Percentiles rank a stretch among this genome's conserved stretches.
Evolutionary conservation across 352 stramenopile genomes (phyloP).

Genomic region (Aphanomyces astaci): DNA sequence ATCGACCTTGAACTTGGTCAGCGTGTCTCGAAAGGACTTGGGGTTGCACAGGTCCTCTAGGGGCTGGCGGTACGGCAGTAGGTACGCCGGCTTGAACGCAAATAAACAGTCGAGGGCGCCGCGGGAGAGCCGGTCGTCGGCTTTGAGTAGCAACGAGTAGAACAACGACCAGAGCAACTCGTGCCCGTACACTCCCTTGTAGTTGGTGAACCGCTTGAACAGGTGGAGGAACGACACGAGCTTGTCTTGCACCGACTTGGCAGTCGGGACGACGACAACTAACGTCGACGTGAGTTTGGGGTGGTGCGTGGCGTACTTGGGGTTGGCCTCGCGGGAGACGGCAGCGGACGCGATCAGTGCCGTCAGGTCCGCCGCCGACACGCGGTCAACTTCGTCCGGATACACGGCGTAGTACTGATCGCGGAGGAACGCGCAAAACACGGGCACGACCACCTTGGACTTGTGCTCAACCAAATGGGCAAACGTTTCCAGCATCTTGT

Average conservation of each 20-base stretch:
- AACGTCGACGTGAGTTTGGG: too few species aligned
- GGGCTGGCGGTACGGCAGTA: slow-evolving; percentile 81
- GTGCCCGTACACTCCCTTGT: slow-evolving; percentile 79
- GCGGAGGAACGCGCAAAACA: slow-evolving; percentile 75
- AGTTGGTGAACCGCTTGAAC: slow-evolving; percentile 78
- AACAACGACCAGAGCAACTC: slow-evolving; percentile 72
- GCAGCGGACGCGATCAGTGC: neutral
- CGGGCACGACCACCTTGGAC: slow-evolving; percentile 78
- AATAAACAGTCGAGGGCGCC: slow-evolving; percentile 82
- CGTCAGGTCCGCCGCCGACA: slow-evolving; percentile 25
- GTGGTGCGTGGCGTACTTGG: slow-evolving; percentile 8
- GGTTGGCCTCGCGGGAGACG: slow-evolving; percentile 5
- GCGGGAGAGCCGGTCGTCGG: slow-evolving; percentile 80
- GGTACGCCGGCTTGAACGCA: slow-evolving; percentile 71
- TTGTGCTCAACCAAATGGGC: slow-evolving; percentile 68
- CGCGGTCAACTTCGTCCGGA: slow-evolving; percentile 56
- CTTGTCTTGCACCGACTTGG: slow-evolving; percentile 69
- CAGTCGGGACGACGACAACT: slow-evolving; percentile 43
- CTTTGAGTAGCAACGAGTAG: slow-evolving; percentile 85
- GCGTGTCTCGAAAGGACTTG: slow-evolving; percentile 80
- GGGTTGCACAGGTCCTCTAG: slow-evolving; percentile 75
- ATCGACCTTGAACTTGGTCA: slow-evolving; percentile 84
- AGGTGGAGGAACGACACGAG: slow-evolving; percentile 76
- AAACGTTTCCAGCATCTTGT: slow-evolving; percentile 70
- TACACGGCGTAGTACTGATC: slow-evolving; percentile 77